Evolutionary conservation across 768 basidiomycete genomes (phyloP), one percentile per base, ranked within the genome.

Genomic region (Pisolithus sp.): DNA sequence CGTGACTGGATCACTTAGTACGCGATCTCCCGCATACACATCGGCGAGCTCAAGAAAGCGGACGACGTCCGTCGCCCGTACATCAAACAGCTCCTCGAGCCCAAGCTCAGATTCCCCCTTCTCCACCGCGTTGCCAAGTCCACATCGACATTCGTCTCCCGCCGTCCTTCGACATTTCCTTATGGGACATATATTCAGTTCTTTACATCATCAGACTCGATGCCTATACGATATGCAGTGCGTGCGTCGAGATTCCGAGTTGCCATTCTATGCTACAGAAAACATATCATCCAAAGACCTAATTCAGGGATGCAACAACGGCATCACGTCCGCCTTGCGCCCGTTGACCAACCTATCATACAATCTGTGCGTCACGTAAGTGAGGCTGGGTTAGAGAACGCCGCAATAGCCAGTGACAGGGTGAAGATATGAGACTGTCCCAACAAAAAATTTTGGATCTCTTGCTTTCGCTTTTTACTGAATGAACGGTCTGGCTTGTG

Each of bases 61-160:
- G 89, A 82, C 24, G 94, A 98, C 65, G 71, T 97, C 58, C 90
- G 93, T 73, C 86, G 96, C 62, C 89, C 96, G 15, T 95, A 97
- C 81, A 97, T 97, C 81, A 93, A 87, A 76, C 26, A 26, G 26
- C 26, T 26, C 26, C 26, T 26, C 26, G 26, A 26, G 50, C 93
- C 93, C 54, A 75, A 79, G 55, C 89, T 98, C 79, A 93, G 86
- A 73, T 99, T 98, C 93, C 95, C 95, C 56, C 85, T 98, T 46
- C 93, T 94, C 55, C 90, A 90, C 71, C 88, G 96, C 50, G 81
- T 93, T 53, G 57, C 75, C 57, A 93, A 93, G 77, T 68, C 74
- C 55, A 85, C 82, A 60, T 83, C 85, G 59, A 90, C 83, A 53
- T 94, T 95, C 68, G 80, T 84, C 47, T 91, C 92, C 7, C 71